Evolutionary conservation across 768 basidiomycete species (phyloP), one percentile per base, ranked within the genome.

Genomic region (Tephrocybe rancida): DNA sequence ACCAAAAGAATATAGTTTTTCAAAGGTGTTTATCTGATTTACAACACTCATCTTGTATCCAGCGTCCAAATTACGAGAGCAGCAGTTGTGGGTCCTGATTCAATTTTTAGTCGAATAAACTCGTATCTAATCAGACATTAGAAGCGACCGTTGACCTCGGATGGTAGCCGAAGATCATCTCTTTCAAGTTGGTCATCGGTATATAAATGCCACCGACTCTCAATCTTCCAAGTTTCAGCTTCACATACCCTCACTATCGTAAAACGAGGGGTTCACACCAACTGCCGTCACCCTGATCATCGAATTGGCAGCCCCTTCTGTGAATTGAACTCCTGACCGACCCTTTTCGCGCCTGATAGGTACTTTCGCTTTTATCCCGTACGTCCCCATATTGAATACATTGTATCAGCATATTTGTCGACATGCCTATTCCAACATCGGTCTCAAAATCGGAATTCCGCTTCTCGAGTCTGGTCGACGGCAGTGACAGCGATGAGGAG

Each of bases 401-500:
- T n/a, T n/a, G n/a, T n/a, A n/a, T 22, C 26, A 42, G 24, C 19
- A 47, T 16, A 16, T 19, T 37, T 35, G n/a, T 26, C 41, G 19
- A 41, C 43, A 49, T 57, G 55, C 39, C 35, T 6, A 48, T 47
- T n/a, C 25, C 51, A 22, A 30, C 52, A 19, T 39, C 48, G 10
- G 32, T 30, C 3, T 29, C 25, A 11, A 24, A 48, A 21, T 5
- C 42, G 9, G 38, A 24, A 18, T 64, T 58, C 52, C 58, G 55
- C 35, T 61, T 64, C 43, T 52, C 58, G 30, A 58, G 53, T 18
- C 41, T 37, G 2, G 58, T 41, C 32, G 63, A 65, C 24, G 59
- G 60, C 19, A 62, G 61, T 46, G 64, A 63, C 30, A 56, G 59
- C 37, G 39, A 45, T 2, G 57, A 57, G 24, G 57, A 55, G 8